phyloP scores from a whole-genome alignment of 2,329 filamentous ascomycete species.

The Pleoardoris graminearum region DNA sequence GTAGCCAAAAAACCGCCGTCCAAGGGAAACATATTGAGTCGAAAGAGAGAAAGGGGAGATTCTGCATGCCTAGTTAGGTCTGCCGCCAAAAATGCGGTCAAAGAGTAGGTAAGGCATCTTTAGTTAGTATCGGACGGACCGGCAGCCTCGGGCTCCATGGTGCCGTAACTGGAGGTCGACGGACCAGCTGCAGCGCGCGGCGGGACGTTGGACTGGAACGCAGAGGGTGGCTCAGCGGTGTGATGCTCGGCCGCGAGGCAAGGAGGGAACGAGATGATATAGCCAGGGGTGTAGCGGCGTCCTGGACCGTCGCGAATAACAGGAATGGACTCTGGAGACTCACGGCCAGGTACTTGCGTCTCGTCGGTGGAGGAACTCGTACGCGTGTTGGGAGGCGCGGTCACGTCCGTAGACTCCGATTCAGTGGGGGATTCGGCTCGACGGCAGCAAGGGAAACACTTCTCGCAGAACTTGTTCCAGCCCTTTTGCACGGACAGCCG shows the following conservation, averaged over 20 bases:
- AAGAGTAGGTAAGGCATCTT: background rate
- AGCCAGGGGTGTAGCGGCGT: background rate
- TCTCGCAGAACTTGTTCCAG: background rate
- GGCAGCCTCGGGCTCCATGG: background rate
- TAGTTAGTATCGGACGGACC: background rate
- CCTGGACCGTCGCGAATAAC: background rate
- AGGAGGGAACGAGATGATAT: background rate
- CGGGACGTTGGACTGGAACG: background rate
- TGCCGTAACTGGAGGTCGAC: background rate
- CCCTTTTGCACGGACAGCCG: background rate
- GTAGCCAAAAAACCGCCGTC: background rate
- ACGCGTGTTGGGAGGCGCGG: background rate
- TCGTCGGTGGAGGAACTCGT: background rate
- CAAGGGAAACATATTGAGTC: background rate
- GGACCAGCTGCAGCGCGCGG: background rate
- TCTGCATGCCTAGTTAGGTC: background rate
- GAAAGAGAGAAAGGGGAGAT: background rate
- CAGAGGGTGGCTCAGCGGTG: background rate
- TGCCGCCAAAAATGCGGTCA: background rate
- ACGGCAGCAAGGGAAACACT: background rate
- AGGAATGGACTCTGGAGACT: background rate
- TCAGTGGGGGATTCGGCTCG: background rate
- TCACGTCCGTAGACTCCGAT: background rate
- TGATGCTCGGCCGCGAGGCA: background rate
- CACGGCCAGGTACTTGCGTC: background rate